Base-by-base conservation (phyloP, 2,329 filamentous ascomycete genomes). In the Diaporthe sp. region DNA sequence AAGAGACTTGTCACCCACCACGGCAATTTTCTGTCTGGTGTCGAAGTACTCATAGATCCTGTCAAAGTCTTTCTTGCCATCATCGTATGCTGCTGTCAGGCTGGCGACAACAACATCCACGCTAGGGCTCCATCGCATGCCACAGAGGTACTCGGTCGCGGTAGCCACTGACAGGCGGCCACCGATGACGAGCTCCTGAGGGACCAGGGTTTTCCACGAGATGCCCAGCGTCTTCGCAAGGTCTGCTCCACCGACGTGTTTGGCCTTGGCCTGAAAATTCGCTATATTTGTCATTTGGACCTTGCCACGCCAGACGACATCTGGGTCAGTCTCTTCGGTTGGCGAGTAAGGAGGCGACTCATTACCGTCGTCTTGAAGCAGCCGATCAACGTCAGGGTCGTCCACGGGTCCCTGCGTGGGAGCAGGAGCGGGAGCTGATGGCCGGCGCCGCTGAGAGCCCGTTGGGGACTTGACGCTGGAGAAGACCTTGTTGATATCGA, bases 131-230 rank as follows among this genome's bases (percentile, higher is more conserved):
- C 94, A 97, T 17, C 95, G 92, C 76, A 98, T 88, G 70, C 95
- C 92, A 81, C 95, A 97, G 0, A 99, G 92, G 81, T 99, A 99
- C 77, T 97, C 95, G 74, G 95, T 95, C 15, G 96, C 97, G 78
- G 93, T 94, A 76, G 93, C 90, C 79, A 95, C 92, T 71, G 94
- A 91, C 76, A 99, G 97, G 25, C 97, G 92, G 1, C 94, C 95
- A 65, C 93, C 93, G 31, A 97, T 93, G 9, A 90, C 91, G 42
- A 97, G 87, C 10, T 88, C 89, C 42, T 90, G 87, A 0, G 95
- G 94, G 10, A 98, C 90, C 13, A 98, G 86, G 75, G 94, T 90
- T 25, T 89, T 89, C 95, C 96, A 98, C 0, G 87, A 82, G 22
- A 85, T 73, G 1, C 80, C 79, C 28, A 85, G 81, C 0, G 92